Evolutionary conservation across 2,329 filamentous ascomycete species (phyloP), one percentile per base, ranked within the genome.

Genomic region (Rhexocercosporidium sp.): DNA sequence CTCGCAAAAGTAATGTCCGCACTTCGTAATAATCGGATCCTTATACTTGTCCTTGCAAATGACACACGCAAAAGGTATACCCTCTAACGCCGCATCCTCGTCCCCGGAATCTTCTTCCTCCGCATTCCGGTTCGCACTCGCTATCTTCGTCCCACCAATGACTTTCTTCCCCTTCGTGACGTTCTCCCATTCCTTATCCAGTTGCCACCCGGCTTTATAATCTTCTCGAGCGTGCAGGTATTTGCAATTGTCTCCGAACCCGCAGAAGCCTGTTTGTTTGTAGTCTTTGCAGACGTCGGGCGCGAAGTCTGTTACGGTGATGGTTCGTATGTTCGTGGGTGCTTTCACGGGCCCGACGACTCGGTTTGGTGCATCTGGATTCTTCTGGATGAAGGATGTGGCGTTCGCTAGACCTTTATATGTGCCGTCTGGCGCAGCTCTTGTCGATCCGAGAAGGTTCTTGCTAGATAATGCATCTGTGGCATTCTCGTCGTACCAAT

Each of bases 261-360:
- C 73, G 60, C 73, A 75, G 59, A 73, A 90, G 0, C 91, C 90
- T 0, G 90, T 96, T 75, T 92, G 86, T 73, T 95, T 94, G 79
- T 93, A 95, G 77, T 98, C 96, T 78, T 98, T 98, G 81, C 96
- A 99, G 0, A 97, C 92, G 72, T 98, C 95, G 0, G 95, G 93
- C 0, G 92, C 91, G 77, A 93, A 98, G 77, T 99, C 96, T 37
- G 89, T 97, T 7, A 95, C 86, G 0, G 94, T 98, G 70, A 97
- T 91, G 1, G 92, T 97, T 61, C 96, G 89, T 65, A 99, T 90
- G 75, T 98, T 98, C 1, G 92, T 92, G 0, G 95, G 86, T 1
- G 92, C 91, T 79, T 97, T 97, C 69, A 96, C 86, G 0, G 96
- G 96, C 0, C 96, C 96, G 34, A 97, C 90, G 41, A 87, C 84